Percentiles rank a stretch among this genome's conserved stretches.
Conservation (phyloP, 306 rosid species). For the Comarum palustre region DNA sequence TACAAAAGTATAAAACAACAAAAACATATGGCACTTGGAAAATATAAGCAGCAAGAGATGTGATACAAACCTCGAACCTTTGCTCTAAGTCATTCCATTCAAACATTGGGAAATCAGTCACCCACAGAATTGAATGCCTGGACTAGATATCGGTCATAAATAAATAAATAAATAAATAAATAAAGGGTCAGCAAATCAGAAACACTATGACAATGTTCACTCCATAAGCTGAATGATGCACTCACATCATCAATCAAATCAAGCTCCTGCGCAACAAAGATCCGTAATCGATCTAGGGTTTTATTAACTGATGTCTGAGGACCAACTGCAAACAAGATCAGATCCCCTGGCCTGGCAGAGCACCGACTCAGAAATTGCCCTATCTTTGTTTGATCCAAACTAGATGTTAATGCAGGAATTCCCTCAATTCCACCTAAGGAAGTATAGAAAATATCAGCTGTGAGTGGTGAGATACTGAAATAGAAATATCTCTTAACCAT, state of each 20-base stretch:
- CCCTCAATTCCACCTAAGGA: conserved; percentile 73
- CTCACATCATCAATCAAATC: conserved; percentile 77
- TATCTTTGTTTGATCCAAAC: conserved; percentile 58
- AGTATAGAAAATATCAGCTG: conserved; percentile 21
- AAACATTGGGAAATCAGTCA: conserved; percentile 95
- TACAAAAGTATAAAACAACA: background rate
- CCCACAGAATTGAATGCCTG: conserved; percentile 85
- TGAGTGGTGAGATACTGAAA: conserved; percentile 14
- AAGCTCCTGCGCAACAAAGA: conserved; percentile 65
- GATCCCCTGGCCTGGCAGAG: conserved; percentile 66
- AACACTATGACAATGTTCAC: background rate
- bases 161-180: conserved; percentile 28
- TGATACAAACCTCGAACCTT: conserved; percentile 71
- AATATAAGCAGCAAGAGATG: conserved; percentile 8
- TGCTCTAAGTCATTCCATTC: conserved; percentile 94
- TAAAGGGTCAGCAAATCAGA: conserved; percentile 23
- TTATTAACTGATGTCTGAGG: conserved; percentile 58
- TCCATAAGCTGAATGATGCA: background rate
- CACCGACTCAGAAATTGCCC: conserved; percentile 50
- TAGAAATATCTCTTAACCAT: conserved; percentile 4
- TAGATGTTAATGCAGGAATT: conserved; percentile 69
- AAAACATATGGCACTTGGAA: background rate
- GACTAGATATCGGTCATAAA: conserved; percentile 46
- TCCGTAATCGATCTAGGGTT: conserved; percentile 77
- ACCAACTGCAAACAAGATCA: conserved; percentile 78